Base-by-base conservation (phyloP, 2,329 filamentous ascomycete genomes). In the Cercospora canescens region DNA sequence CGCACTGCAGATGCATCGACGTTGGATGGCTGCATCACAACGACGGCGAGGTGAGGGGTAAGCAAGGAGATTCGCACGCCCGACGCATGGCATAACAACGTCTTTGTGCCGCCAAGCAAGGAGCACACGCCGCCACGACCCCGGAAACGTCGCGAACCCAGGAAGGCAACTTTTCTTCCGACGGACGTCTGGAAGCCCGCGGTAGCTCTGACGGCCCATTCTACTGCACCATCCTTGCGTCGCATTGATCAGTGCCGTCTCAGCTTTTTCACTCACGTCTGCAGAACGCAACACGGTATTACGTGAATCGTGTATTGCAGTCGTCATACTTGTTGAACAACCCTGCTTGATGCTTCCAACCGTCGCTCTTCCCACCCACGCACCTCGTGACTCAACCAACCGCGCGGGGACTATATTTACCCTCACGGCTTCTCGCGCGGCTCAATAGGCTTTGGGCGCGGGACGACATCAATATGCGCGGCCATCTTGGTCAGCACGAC, bases 401-500 rank as follows among this genome's bases (percentile, higher is more conserved):
- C 45, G n/a, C 24, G 45, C 21, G 45, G 24, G 12, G 1, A 56
- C 28, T 21, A 12, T 12, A 32, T 21, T 12, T 14, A n/a, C 57
- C 8, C 52, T 21, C 52, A 54, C 21, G 18, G 26, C 41, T 62
- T 45, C 50, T 52, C 65, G 12, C 66, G 55, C 26, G 66, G 63
- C 63, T 60, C 57, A 57, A 70, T 69, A 26, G 70, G 68, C 65
- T 65, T 65, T 34, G 63, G 39, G 2, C 61, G 56, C 60, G 67
- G 52, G 12, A 61, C 61, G 28, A 62, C 61, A 62, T 70, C 65
- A 35, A 69, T 65, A 45, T 67, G 45, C 11, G 62, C 55, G 18
- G 62, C n/a, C 61, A 68, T 57, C 58, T 67, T 69, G n/a, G 64
- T 68, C 63, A 71, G 52, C 37, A 45, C 34, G n/a, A 80, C 64